A percentile compares a stretch with the other conserved stretches of the same genome.
Conservation (phyloP, 345 rosid genomes). For the Ceriops tagal region DNA sequence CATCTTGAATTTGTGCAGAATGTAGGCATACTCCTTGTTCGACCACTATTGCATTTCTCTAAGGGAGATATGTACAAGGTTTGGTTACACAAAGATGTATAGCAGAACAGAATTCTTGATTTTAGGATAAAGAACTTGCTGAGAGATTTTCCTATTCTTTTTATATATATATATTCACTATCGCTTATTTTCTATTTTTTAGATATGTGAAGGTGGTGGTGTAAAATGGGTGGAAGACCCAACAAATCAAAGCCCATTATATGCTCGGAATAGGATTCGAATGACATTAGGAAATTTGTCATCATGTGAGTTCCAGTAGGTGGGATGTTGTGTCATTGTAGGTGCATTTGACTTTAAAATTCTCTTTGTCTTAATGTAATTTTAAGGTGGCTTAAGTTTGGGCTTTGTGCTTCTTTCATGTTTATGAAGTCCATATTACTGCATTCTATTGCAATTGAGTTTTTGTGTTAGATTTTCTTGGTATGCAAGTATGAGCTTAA, state of each 20-base stretch:
- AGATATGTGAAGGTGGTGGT: constrained; percentile 61
- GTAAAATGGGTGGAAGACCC: constrained; percentile 89
- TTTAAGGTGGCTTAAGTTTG: constrained; percentile 4
- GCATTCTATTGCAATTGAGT: background rate
- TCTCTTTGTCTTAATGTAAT: background rate
- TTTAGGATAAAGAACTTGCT: background rate
- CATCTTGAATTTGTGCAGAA: constrained; percentile 31
- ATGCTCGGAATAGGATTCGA: constrained; percentile 83
- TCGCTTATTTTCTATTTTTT: constrained; percentile 12
- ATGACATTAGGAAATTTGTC: constrained; percentile 51
- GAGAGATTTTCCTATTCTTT: background rate
- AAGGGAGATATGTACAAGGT: constrained; percentile 89
- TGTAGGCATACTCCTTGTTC: constrained; percentile 59
- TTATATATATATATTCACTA: constrained; percentile 2
- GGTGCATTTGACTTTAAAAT: background rate
- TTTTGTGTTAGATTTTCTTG: background rate
- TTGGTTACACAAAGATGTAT: constrained; percentile 5
- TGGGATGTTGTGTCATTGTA: background rate
- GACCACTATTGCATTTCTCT: constrained; percentile 67
- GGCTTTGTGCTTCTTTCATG: background rate
- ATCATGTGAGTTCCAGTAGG: constrained; percentile 48
- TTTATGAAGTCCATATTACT: constrained; percentile 2
- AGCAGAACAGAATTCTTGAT: background rate
- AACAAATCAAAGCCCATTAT: constrained; percentile 61
- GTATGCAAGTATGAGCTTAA: constrained; percentile 8